These are phyloP conservation scores for Phytophthora capsici DNA, from an alignment of 352 stramenopile species.

Conservation along the genomic window DNA sequence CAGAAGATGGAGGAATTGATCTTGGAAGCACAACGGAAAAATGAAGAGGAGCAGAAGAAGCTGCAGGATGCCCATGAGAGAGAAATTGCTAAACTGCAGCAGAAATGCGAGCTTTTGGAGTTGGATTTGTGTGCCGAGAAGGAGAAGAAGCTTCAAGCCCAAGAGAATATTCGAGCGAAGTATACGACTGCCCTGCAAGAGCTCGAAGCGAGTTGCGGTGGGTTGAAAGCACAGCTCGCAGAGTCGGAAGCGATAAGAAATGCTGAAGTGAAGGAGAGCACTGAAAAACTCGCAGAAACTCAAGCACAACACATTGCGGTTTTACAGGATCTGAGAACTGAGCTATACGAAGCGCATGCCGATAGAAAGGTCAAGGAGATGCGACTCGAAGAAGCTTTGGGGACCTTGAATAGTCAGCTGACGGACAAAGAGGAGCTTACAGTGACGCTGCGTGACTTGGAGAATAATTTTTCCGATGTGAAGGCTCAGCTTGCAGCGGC, in stretches of 20 bases:
- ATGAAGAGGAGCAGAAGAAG: slow-evolving; percentile 4
- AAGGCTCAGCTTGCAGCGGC: slow-evolving; percentile 10
- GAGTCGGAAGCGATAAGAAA: slow-evolving; percentile 3
- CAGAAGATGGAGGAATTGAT: slow-evolving; percentile 14
- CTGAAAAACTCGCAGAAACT: background rate
- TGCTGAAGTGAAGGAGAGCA: slow-evolving; percentile 6
- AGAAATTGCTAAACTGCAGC: slow-evolving; percentile 16
- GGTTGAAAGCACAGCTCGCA: slow-evolving; percentile 11
- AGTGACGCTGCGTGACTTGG: background rate
- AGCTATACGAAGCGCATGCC: background rate
- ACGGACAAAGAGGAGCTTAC: background rate
- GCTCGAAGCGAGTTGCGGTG: slow-evolving; percentile 10
- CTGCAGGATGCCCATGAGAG: slow-evolving; percentile 2
- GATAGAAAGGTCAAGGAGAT: slow-evolving; percentile 1
- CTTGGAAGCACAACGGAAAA: background rate
- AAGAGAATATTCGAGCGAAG: slow-evolving; percentile 6
- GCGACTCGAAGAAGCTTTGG: slow-evolving; percentile 1
- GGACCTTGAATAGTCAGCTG: slow-evolving; percentile 1
- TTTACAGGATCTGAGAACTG: background rate
- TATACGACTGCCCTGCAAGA: slow-evolving; percentile 8
- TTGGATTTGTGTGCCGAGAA: slow-evolving; percentile 20
- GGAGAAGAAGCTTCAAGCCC: slow-evolving; percentile 11
- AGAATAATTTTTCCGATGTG: slow-evolving; percentile 3
- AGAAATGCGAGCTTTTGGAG: slow-evolving; percentile 15
- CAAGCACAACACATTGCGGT: background rate